A percentile compares a stretch with the other conserved stretches of the same genome.
Conservation (phyloP, 1,284 basidiomycete species). For the Tremellales sp. region DNA sequence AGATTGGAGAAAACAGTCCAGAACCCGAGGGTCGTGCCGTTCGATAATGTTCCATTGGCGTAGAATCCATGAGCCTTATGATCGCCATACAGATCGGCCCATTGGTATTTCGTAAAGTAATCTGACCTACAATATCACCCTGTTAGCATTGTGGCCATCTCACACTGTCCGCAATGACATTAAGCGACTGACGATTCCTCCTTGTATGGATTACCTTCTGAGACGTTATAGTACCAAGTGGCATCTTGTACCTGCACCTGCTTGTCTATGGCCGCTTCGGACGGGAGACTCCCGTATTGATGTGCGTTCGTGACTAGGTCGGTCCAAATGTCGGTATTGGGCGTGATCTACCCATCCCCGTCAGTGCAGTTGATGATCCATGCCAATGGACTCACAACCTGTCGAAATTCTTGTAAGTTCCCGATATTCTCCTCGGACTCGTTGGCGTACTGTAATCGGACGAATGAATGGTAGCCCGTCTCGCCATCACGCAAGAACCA, state of each 20-base stretch:
- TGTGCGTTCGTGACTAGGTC: slow-evolving; percentile 20
- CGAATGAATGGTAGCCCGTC: slow-evolving; percentile 30
- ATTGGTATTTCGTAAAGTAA: slow-evolving; percentile 39
- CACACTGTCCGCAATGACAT: not conserved
- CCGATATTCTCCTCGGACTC: slow-evolving; percentile 12
- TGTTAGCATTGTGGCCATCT: not conserved
- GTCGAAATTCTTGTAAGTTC: slow-evolving; percentile 24
- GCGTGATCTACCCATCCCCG: slow-evolving; percentile 10
- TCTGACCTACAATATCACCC: slow-evolving; percentile 11
- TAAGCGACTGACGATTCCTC: slow-evolving; percentile 3
- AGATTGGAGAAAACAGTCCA: slow-evolving; percentile 38
- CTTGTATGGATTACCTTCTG: slow-evolving; percentile 9
- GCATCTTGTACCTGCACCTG: slow-evolving; percentile 26
- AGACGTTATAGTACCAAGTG: slow-evolving; percentile 33
- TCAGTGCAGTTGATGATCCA: too few species aligned
- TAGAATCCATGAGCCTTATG: slow-evolving; percentile 33
- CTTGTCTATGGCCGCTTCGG: slow-evolving; percentile 10
- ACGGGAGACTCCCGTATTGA: slow-evolving; percentile 19
- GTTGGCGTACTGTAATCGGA: slow-evolving; percentile 23
- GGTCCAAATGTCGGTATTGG: slow-evolving; percentile 22
- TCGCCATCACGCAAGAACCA: slow-evolving; percentile 38
- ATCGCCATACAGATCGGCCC: slow-evolving; percentile 21
- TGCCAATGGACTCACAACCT: slow-evolving; percentile 13
- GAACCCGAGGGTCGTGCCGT: slow-evolving; percentile 25
- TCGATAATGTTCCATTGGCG: slow-evolving; percentile 26